Evolutionary conservation across 768 basidiomycete species (phyloP).

Genomic region (Candolleomyces eurysporus): DNA sequence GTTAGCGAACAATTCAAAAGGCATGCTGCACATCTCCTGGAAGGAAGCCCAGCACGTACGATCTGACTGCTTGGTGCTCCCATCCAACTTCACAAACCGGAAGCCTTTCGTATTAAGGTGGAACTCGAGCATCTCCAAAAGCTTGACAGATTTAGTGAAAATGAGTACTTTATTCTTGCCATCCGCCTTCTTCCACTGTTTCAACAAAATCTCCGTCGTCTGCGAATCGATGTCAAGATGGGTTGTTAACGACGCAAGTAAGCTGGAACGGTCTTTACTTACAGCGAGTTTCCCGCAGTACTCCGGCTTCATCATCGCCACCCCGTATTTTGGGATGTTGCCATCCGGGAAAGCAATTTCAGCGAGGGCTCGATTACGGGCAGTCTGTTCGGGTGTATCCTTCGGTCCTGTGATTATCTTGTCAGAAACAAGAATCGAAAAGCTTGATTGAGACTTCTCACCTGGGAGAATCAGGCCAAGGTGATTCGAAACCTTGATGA

Average conservation of each 20-base stretch:
- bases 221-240: conserved; percentile 23
- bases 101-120: conserved; percentile 60
- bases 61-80: conserved; percentile 62
- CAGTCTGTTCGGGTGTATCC: conserved; percentile 62
- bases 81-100: conserved; percentile 75
- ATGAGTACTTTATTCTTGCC: conserved; percentile 83
- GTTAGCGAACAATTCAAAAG: not conserved
- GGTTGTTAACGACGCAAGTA: not conserved
- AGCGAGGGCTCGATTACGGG: conserved; percentile 59
- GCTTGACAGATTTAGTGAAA: conserved; percentile 90
- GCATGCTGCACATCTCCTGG: no score
- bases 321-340: conserved; percentile 54
- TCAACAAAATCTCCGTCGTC: conserved; percentile 67
- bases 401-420: conserved; percentile 48
- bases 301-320: conserved; percentile 58
- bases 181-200: conserved; percentile 59
- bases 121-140: conserved; percentile 82
- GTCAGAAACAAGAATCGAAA: not conserved
- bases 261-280: conserved; percentile 20
- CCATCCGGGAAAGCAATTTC: conserved; percentile 61
- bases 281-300: conserved; percentile 88
- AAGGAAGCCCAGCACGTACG: conserved; percentile 44
- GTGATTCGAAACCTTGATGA: conserved; percentile 89
- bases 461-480: conserved; percentile 83
- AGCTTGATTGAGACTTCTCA: conserved; percentile 20